Base-by-base conservation (phyloP, 768 basidiomycete genomes). In the Boletus rufocinnamomeus region DNA sequence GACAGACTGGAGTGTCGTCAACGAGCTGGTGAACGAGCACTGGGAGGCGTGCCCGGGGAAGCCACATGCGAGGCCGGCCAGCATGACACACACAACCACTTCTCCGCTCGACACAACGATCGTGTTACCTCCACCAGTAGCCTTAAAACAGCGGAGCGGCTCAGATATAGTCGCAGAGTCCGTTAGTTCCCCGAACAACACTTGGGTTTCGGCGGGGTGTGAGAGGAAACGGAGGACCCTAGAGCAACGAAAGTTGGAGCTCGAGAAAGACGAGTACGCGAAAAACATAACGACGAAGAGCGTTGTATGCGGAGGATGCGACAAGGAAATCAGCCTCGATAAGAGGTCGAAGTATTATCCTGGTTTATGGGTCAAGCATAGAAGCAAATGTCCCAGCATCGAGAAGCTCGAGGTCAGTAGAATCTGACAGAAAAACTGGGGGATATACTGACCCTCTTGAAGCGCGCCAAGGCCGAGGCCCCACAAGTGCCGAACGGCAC, bases 301-400 rank as follows among this genome's bases (percentile, higher is more conserved):
- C 38, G 74, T 75, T 4, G 52, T 59, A 4, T 75, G 74, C 44
- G 46, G 37, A 11, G 75, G 67, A 32, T 75, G 75, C 34, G 13
- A 50, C 34, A 74, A 50, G 56, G 61, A 56, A 19, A 76, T 75
- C 41, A 73, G 72, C 45, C 69, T 75, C 16, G 75, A 75, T 47
- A 73, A 72, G 53, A 54, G 74, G 44, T 73, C 68, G 3, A 52
- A 59, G 27, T 76, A 76, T 60, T 76, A 75, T 43, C 72, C 74
- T 17, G 74, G 74, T 8, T 41, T 75, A 9, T 75, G 74, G 74
- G 38, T 50, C 50, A 75, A 75, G 57, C 74, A 75, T 53, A 66
- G 55, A 43, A 28, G 56, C 3, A 74, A 74, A 56, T 75, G 75
- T 40, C 63, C 59, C 27, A 21, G 50, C 28, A 59, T 72, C 41